A percentile compares a stretch with the other conserved stretches of the same genome.
Evolutionary conservation across 225 moss, liverwort and hornwort genomes (phyloP).

Genomic region (Polytrichum commune): DNA sequence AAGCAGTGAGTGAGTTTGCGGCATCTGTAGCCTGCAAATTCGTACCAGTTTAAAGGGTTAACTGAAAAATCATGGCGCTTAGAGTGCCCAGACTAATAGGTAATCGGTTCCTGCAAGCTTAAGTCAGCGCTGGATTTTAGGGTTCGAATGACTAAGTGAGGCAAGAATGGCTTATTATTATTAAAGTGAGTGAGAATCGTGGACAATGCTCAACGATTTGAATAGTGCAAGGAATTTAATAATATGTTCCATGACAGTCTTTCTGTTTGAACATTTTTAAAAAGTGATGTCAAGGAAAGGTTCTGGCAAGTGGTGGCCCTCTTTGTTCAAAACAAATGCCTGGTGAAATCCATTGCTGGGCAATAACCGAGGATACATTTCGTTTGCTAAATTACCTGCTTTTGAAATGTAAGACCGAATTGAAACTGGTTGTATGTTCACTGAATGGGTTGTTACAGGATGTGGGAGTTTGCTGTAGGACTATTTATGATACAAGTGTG

Average conservation of each 20-base stretch:
- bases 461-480: slow-evolving; percentile 98
- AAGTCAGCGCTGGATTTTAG: not conserved
- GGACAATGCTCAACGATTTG: too few species aligned
- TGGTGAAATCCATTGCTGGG: not conserved
- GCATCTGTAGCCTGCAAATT: not conserved
- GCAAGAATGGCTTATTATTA: too few species aligned
- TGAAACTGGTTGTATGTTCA: not conserved
- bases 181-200: too few species aligned
- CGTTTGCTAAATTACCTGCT: too few species aligned
- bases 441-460: slow-evolving; percentile 39
- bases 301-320: too few species aligned
- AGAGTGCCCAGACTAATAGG: not conserved
- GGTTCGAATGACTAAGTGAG: too few species aligned
- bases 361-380: not conserved
- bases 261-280: too few species aligned
- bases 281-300: too few species aligned
- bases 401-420: not conserved
- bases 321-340: not conserved
- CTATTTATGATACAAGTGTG: slow-evolving; percentile 82
- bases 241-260: too few species aligned
- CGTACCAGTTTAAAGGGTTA: not conserved
- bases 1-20: too few species aligned
- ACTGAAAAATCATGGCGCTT: too few species aligned
- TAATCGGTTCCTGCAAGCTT: not conserved
- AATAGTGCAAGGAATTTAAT: too few species aligned